phyloP scores from a whole-genome alignment of 139 green algal genomes.

The Chlamydomonas incerta region DNA sequence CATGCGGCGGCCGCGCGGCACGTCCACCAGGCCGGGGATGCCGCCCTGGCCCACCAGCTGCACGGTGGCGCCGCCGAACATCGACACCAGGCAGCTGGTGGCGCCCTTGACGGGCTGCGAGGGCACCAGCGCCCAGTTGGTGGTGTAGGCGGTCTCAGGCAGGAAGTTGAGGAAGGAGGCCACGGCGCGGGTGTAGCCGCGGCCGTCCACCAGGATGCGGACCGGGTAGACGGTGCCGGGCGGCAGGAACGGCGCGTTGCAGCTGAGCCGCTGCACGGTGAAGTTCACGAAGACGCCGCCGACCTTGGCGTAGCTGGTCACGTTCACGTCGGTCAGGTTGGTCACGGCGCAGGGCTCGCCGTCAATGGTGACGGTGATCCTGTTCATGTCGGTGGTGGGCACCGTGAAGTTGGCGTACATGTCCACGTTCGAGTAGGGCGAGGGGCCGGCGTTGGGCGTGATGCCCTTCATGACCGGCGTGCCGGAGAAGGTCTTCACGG shows the following conservation, averaged over 20 bases:
- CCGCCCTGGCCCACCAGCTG: too few species aligned
- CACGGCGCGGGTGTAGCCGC: slow-evolving; percentile 11
- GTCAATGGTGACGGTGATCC: not conserved
- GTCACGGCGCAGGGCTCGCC: not conserved
- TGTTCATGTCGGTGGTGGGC: not conserved
- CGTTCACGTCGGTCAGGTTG: not conserved
- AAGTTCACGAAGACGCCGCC: not conserved
- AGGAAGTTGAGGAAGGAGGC: too few species aligned
- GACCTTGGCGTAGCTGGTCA: not conserved
- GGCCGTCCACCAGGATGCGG: slow-evolving; percentile 10
- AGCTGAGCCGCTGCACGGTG: not conserved
- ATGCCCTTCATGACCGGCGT: not conserved
- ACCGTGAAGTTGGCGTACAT: too few species aligned
- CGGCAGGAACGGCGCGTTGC: not conserved
- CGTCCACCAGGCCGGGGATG: slow-evolving; percentile 1
- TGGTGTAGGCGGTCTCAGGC: not conserved
- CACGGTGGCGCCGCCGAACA: slow-evolving; percentile 13
- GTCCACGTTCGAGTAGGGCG: not conserved
- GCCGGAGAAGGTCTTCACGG: not conserved
- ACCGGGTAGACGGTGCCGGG: slow-evolving; percentile 17
- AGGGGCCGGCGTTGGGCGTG: not conserved
- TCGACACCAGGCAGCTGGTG: not conserved
- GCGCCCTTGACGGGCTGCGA: too few species aligned
- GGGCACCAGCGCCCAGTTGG: not conserved
- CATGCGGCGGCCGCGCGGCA: not conserved